Evolutionary conservation across 2,329 filamentous ascomycete species (phyloP).

Genomic region (Ambrosiella xylebori): DNA sequence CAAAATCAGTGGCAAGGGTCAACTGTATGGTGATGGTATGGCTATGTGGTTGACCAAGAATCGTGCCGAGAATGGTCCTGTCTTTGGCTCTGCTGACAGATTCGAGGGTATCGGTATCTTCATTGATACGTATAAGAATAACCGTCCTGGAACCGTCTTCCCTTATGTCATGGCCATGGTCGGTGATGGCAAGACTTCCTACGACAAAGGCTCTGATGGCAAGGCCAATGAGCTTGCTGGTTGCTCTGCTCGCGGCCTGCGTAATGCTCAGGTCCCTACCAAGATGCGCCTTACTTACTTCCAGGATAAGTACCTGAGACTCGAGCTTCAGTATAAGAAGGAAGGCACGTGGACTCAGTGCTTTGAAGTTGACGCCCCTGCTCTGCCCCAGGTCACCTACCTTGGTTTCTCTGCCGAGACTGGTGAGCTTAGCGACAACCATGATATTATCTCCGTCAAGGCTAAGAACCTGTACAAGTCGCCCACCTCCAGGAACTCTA

Average conservation of each 20-base stretch:
- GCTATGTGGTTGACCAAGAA: slow-evolving; percentile 97
- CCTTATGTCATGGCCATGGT: slow-evolving; percentile 98
- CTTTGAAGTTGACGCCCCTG: slow-evolving; percentile 58
- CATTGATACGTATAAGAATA: slow-evolving; percentile 99
- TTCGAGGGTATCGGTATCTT: slow-evolving; percentile 94
- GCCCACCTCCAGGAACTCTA: slow-evolving; percentile 26
- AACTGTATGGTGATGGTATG: slow-evolving; percentile 88
- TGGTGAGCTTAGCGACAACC: slow-evolving; percentile 90
- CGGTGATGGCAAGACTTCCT: slow-evolving; percentile 73
- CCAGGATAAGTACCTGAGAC: slow-evolving; percentile 77
- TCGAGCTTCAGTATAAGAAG: slow-evolving; percentile 87
- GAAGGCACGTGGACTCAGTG: slow-evolving; percentile 79
- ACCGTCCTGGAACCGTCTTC: slow-evolving; percentile 85
- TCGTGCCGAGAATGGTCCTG: slow-evolving; percentile 59
- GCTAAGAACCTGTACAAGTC: slow-evolving; percentile 75
- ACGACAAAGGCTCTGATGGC: slow-evolving; percentile 89
- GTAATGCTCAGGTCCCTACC: slow-evolving; percentile 61
- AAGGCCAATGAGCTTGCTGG: slow-evolving; percentile 85
- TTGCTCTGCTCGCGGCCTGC: slow-evolving; percentile 84
- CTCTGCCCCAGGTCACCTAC: slow-evolving; percentile 62
- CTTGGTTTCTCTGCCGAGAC: slow-evolving; percentile 76
- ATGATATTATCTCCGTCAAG: slow-evolving; percentile 79
- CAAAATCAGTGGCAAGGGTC: slow-evolving; percentile 74
- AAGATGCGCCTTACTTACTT: slow-evolving; percentile 88
- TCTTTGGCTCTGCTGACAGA: slow-evolving; percentile 74